phyloP scores from a whole-genome alignment of 2,329 filamentous ascomycete species.

The Didymella arachidicola region DNA sequence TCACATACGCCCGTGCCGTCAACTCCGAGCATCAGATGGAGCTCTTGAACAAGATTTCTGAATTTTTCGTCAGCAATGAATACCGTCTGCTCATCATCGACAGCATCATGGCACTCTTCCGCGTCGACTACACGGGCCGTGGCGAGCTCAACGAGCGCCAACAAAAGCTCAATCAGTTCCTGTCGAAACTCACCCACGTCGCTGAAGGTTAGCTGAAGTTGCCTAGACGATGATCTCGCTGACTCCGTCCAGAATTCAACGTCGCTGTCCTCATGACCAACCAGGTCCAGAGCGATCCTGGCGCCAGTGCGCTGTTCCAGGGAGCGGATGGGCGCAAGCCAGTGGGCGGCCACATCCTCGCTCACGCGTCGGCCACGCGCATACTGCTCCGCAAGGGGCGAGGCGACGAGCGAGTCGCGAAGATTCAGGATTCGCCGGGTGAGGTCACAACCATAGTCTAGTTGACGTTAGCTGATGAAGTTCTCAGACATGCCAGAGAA shows the following conservation, averaged over 20 bases:
- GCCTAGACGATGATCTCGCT: neutral
- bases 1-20: conserved; percentile 68
- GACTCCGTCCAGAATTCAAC: conserved; percentile 66
- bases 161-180: conserved; percentile 71
- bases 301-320: conserved; percentile 71
- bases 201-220: conserved; percentile 60
- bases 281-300: conserved; percentile 75
- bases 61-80: conserved; percentile 68
- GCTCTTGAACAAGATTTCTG: conserved; percentile 66
- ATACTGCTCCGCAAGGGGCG: conserved; percentile 72
- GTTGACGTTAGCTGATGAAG: conserved; percentile 26
- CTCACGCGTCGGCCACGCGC: conserved; percentile 72
- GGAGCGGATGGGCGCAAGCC: conserved; percentile 73
- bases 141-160: conserved; percentile 73
- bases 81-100: conserved; percentile 73
- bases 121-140: conserved; percentile 71
- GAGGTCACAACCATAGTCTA: conserved; percentile 22
- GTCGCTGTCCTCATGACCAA: conserved; percentile 67
- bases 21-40: conserved; percentile 74
- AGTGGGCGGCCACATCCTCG: conserved; percentile 72
- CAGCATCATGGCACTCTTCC: conserved; percentile 74
- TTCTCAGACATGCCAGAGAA: conserved; percentile 69
- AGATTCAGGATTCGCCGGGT: conserved; percentile 73
- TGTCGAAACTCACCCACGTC: conserved; percentile 69
- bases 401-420: conserved; percentile 74